These are phyloP conservation scores for Penicillium fuscoglaucum DNA, from an alignment of 2,329 filamentous ascomycete species.

Conservation along the genomic window DNA sequence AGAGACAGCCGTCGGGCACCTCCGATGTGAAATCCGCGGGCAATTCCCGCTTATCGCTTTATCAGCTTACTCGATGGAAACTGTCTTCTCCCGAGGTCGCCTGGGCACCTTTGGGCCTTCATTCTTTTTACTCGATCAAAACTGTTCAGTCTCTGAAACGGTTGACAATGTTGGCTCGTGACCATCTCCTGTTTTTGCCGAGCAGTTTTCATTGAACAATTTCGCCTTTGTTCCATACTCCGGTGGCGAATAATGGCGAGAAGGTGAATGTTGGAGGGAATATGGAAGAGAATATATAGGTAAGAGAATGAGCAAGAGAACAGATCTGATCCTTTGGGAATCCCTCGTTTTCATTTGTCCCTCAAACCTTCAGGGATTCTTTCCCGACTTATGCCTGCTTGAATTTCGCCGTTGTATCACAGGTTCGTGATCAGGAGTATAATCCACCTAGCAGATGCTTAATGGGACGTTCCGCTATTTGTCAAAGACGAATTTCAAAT, in stretches of 20 bases:
- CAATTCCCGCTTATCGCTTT: conserved; percentile 17
- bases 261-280: not conserved
- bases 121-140: conserved; percentile 32
- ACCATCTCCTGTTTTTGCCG: not conserved
- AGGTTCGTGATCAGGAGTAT: not conserved
- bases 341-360: not conserved
- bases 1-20: not conserved
- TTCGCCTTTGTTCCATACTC: not conserved
- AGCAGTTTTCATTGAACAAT: not conserved
- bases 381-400: not conserved
- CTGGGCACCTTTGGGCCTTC: not conserved
- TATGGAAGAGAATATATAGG: not conserved
- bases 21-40: not conserved
- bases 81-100: not conserved
- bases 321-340: not conserved
- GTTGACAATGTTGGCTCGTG: not conserved
- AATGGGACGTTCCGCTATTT: conserved; percentile 34
- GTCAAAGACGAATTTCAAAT: not conserved
- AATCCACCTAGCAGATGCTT: conserved; percentile 6
- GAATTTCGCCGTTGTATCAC: not conserved
- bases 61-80: conserved; percentile 14
- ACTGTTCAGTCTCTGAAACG: conserved; percentile 7
- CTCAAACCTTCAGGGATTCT: not conserved
- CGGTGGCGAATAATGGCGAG: not conserved
- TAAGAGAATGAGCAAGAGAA: not conserved